Conservation (phyloP, 768 basidiomycete species). For the Amanita muscaria region DNA sequence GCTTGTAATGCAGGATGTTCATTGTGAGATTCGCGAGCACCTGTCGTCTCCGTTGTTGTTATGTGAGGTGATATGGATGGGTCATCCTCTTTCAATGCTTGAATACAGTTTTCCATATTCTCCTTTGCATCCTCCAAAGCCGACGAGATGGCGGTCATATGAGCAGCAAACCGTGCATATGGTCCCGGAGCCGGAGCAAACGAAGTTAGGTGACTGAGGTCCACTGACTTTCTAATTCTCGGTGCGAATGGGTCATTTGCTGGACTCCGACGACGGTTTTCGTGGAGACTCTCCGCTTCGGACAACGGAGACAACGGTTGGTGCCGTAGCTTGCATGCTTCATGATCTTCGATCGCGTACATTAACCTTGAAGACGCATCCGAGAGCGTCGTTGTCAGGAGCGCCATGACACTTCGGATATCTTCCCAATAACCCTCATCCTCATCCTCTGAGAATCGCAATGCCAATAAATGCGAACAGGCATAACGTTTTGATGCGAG, state of each 20-base stretch:
- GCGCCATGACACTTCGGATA: conserved; percentile 62
- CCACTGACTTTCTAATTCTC: conserved; percentile 2
- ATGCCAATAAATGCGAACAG: conserved; percentile 69
- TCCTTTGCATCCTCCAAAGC: conserved; percentile 67
- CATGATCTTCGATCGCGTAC: conserved; percentile 54
- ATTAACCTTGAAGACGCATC: conserved; percentile 56
- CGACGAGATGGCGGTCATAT: conserved; percentile 60
- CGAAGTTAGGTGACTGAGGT: conserved; percentile 20
- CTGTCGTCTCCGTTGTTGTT: neutral
- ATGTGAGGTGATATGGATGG: neutral
- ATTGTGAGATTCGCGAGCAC: conserved; percentile 8
- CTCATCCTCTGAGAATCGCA: conserved; percentile 64
- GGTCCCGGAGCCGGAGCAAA: conserved; percentile 74
- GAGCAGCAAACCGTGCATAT: conserved; percentile 59
- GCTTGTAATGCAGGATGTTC: conserved; percentile 51
- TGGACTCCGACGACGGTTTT: neutral
- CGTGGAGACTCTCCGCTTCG: conserved; percentile 1
- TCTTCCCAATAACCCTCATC: conserved; percentile 83
- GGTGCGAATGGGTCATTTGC: neutral
- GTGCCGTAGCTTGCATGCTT: conserved; percentile 43
- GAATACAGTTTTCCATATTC: conserved; percentile 55
- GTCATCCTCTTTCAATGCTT: conserved; percentile 36
- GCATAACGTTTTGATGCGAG: conserved; percentile 68
- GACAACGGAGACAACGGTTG: conserved; percentile 30
- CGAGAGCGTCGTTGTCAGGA: conserved; percentile 58